Percentiles rank a stretch among this genome's conserved stretches.
Conservation (phyloP, 2,329 filamentous ascomycete species). For the Uncinocarpus reesii region DNA sequence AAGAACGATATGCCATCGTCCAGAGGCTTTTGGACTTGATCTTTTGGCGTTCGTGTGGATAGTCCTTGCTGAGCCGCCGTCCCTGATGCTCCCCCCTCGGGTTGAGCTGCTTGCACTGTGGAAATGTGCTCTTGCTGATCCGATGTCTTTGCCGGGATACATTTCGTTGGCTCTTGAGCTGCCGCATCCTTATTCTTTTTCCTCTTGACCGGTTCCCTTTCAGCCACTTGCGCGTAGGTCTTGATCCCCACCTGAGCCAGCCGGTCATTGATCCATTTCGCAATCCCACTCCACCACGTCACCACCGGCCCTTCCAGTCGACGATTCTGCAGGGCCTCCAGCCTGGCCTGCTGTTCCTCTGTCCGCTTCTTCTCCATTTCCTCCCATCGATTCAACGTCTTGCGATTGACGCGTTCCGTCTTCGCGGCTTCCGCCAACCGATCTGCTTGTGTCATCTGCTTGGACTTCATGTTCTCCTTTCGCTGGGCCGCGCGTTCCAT, state of each 20-base stretch:
- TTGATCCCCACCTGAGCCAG: slow-evolving; percentile 59
- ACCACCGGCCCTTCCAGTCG: slow-evolving; percentile 81
- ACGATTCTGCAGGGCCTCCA: slow-evolving; percentile 79
- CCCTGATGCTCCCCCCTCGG: not conserved
- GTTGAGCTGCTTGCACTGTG: slow-evolving; percentile 20
- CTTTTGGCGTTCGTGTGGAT: not conserved
- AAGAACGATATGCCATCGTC: slow-evolving; percentile 15
- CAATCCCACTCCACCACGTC: slow-evolving; percentile 86
- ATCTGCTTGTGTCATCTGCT: slow-evolving; percentile 77
- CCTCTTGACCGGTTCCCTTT: slow-evolving; percentile 25
- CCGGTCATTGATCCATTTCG: slow-evolving; percentile 67
- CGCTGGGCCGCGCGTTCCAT: slow-evolving; percentile 53
- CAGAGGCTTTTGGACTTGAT: not conserved
- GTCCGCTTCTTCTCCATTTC: slow-evolving; percentile 81
- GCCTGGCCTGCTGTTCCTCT: slow-evolving; percentile 68
- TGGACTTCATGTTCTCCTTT: slow-evolving; percentile 64
- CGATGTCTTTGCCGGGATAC: not conserved
- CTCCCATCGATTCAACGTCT: slow-evolving; percentile 88
- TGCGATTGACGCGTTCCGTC: slow-evolving; percentile 77
- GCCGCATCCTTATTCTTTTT: slow-evolving; percentile 11
- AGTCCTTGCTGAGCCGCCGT: slow-evolving; percentile 3
- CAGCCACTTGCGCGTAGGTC: slow-evolving; percentile 35
- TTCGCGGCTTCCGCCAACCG: slow-evolving; percentile 69
- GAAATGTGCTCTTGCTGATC: slow-evolving; percentile 22
- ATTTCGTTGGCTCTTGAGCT: slow-evolving; percentile 17